A percentile compares a stretch with the other conserved stretches of the same genome.
phyloP scores from a whole-genome alignment of 768 basidiomycete species.

The Erythrobasidium yunnanense region DNA sequence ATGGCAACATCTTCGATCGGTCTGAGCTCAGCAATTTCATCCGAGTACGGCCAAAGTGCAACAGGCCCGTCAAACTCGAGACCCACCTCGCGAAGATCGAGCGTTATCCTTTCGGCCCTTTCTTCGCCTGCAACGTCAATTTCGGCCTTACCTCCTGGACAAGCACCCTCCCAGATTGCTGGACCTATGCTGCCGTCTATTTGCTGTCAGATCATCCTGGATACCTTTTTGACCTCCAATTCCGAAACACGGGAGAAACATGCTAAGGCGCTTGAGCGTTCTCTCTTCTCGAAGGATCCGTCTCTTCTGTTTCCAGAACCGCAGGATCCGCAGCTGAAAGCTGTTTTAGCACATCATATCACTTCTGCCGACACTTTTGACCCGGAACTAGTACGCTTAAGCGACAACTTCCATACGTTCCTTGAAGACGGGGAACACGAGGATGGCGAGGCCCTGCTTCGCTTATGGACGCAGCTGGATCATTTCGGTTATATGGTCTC shows the following conservation, averaged over 20 bases:
- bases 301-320: slow-evolving; percentile 3
- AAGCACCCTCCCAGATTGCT: neutral
- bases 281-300: slow-evolving; percentile 7
- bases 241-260: slow-evolving; percentile 7
- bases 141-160: too few species aligned
- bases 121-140: slow-evolving; percentile 11
- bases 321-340: slow-evolving; percentile 8
- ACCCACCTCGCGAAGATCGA: too few species aligned
- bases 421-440: slow-evolving; percentile 9
- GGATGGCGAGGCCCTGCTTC: slow-evolving; percentile 7
- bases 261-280: slow-evolving; percentile 23
- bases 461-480: slow-evolving; percentile 27
- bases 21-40: too few species aligned
- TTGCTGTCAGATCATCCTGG: slow-evolving; percentile 3
- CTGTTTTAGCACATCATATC: slow-evolving; percentile 15
- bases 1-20: too few species aligned
- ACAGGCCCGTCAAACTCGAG: too few species aligned
- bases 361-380: neutral
- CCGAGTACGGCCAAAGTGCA: too few species aligned
- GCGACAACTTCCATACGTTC: slow-evolving; percentile 16
- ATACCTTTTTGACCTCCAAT: neutral
- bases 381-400: neutral
- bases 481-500: slow-evolving; percentile 25
- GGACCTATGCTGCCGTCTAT: neutral
- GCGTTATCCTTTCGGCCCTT: neutral